Evolutionary conservation across 1,284 basidiomycete species (phyloP).

Genomic region (Ceratobasidium sp.): DNA sequence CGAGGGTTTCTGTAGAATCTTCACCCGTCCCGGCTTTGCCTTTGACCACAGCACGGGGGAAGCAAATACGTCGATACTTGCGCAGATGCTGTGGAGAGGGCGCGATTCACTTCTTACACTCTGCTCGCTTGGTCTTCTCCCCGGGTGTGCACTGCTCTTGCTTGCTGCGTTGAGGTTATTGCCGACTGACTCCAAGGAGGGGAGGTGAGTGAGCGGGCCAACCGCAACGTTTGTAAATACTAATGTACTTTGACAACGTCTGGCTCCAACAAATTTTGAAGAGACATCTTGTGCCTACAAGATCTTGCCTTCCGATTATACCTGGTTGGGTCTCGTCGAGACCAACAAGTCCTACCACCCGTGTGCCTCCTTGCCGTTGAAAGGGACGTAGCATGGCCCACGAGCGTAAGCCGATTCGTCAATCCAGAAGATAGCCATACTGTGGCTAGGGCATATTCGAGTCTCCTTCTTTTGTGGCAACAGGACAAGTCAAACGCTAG

Average conservation of each 20-base stretch:
- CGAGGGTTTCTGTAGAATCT: neutral
- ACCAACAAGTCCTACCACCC: neutral
- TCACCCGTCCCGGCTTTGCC: neutral
- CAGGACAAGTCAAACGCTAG: neutral
- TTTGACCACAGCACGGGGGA: neutral
- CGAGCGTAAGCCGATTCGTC: neutral
- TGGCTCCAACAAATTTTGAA: neutral
- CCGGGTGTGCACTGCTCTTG: slow-evolving; percentile 1
- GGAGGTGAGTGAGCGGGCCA: neutral
- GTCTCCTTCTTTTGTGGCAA: neutral
- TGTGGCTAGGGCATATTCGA: neutral
- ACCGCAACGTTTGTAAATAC: neutral
- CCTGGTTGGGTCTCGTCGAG: neutral
- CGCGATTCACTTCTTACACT: neutral
- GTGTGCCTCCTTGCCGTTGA: neutral
- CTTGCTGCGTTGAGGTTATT: neutral
- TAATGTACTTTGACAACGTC: neutral
- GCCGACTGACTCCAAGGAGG: neutral
- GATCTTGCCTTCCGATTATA: slow-evolving; percentile 1
- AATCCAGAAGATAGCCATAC: neutral
- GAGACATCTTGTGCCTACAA: neutral
- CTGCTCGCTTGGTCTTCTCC: neutral
- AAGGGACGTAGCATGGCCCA: neutral
- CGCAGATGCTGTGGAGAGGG: neutral
- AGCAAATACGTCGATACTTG: too few species aligned